Percentiles rank a stretch among this genome's conserved stretches.
Conservation (phyloP, 2,329 filamentous ascomycete species). For the Aspergillus sp. region DNA sequence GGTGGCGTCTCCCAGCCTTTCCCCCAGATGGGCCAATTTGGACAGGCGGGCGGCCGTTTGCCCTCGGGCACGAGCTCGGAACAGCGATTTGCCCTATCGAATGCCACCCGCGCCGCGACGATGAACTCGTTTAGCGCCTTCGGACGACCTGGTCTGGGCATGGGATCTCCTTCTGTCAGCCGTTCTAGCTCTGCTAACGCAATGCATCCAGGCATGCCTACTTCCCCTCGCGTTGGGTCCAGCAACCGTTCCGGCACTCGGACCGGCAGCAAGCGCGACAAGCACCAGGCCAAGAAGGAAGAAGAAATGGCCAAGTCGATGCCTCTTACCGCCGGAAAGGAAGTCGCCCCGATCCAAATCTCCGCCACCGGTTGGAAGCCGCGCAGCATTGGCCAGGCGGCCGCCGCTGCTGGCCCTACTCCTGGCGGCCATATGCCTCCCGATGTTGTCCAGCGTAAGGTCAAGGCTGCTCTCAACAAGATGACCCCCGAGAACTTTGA, state of each 20-base stretch:
- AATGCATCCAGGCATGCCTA: conserved; percentile 58
- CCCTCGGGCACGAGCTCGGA: conserved; percentile 75
- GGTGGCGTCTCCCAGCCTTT: conserved; percentile 51
- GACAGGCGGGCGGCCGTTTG: conserved; percentile 51
- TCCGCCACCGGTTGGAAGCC: conserved; percentile 88
- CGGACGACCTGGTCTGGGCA: conserved; percentile 63
- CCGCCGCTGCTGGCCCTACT: conserved; percentile 42
- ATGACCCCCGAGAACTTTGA: conserved; percentile 99
- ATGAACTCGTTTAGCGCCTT: conserved; percentile 60
- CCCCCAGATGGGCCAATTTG: conserved; percentile 73
- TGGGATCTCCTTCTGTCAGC: conserved; percentile 61
- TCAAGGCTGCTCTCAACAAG: conserved; percentile 98
- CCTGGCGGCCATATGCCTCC: conserved; percentile 70
- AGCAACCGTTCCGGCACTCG: conserved; percentile 58
- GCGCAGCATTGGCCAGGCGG: conserved; percentile 60
- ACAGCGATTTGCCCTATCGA: conserved; percentile 69
- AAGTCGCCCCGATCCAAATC: conserved; percentile 74
- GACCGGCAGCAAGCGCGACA: conserved; percentile 53
- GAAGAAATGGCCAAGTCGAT: conserved; percentile 77
- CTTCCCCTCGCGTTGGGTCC: conserved; percentile 68
- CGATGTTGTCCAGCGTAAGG: conserved; percentile 95
- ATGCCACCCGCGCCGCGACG: conserved; percentile 46
- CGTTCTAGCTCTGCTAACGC: conserved; percentile 59
- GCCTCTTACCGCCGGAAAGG: conserved; percentile 82
- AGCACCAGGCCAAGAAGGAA: conserved; percentile 55